Conservation (phyloP, 192 early-diverging fungal species). For the Gigaspora rosea region DNA sequence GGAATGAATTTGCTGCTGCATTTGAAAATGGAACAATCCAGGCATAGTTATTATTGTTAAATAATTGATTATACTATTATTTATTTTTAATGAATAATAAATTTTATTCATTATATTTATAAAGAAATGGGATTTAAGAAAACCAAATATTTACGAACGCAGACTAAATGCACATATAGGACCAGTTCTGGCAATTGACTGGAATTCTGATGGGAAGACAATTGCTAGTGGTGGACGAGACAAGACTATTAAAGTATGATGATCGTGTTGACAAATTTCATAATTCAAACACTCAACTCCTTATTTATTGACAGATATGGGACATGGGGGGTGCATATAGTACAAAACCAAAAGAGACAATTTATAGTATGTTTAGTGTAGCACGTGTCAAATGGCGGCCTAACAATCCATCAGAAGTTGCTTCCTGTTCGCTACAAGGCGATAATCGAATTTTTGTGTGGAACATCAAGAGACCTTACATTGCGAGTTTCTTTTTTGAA, state of each 20-base stretch:
- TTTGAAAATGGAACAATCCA: slow-evolving; percentile 81
- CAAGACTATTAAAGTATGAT: slow-evolving; percentile 67
- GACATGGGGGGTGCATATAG: slow-evolving; percentile 66
- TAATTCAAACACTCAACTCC: neutral
- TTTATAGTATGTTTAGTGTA: slow-evolving; percentile 68
- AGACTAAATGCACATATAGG: slow-evolving; percentile 75
- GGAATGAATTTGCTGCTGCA: slow-evolving; percentile 71
- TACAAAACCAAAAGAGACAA: slow-evolving; percentile 56
- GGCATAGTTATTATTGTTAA: slow-evolving; percentile 39
- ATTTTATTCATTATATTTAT: neutral
- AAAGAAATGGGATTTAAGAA: slow-evolving; percentile 81
- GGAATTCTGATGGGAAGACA: slow-evolving; percentile 65
- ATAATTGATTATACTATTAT: no score
- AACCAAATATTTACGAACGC: slow-evolving; percentile 58
- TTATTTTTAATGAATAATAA: no score
- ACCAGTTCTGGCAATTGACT: slow-evolving; percentile 72
- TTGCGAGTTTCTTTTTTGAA: slow-evolving; percentile 67
- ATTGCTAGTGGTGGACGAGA: slow-evolving; percentile 82
- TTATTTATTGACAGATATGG: slow-evolving; percentile 54
- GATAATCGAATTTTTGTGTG: slow-evolving; percentile 72
- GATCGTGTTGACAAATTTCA: neutral
- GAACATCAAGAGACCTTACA: slow-evolving; percentile 69
- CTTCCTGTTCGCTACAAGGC: slow-evolving; percentile 62
- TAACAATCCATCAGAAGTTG: slow-evolving; percentile 64
- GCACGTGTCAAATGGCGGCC: slow-evolving; percentile 76